These are phyloP conservation scores for Ascosphaera apis DNA, from an alignment of 2,329 filamentous ascomycete species.

Conservation along the genomic window DNA sequence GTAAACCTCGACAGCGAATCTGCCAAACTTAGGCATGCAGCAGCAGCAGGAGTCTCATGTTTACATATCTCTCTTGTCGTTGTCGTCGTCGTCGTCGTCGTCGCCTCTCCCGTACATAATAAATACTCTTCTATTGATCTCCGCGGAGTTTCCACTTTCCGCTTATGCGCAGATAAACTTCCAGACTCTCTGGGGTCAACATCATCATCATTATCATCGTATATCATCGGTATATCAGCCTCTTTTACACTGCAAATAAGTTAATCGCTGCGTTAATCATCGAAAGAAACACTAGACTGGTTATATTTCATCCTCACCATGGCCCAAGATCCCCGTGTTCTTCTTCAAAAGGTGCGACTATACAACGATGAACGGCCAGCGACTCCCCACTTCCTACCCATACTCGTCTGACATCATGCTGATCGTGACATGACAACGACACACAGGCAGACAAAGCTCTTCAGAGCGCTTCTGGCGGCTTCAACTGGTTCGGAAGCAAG, in stretches of 20 bases:
- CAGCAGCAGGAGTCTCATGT: no score
- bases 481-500: slow-evolving; percentile 70
- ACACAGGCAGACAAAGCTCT: slow-evolving; percentile 66
- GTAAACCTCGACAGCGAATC: no score
- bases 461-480: slow-evolving; percentile 51
- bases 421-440: neutral
- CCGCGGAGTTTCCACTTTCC: neutral
- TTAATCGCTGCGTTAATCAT: neutral
- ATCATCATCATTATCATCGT: neutral
- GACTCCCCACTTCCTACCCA: slow-evolving; percentile 8
- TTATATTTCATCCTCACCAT: slow-evolving; percentile 20
- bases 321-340: slow-evolving; percentile 53
- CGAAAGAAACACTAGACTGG: neutral
- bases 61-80: neutral
- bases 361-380: slow-evolving; percentile 1
- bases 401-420: neutral
- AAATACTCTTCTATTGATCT: neutral
- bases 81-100: neutral
- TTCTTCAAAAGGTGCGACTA: slow-evolving; percentile 48
- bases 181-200: neutral
- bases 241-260: neutral
- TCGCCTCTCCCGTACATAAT: no score
- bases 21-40: no score
- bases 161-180: neutral
- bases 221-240: neutral